Base-by-base conservation (phyloP, 2,329 filamentous ascomycete genomes). In the Xylaria sp. region DNA sequence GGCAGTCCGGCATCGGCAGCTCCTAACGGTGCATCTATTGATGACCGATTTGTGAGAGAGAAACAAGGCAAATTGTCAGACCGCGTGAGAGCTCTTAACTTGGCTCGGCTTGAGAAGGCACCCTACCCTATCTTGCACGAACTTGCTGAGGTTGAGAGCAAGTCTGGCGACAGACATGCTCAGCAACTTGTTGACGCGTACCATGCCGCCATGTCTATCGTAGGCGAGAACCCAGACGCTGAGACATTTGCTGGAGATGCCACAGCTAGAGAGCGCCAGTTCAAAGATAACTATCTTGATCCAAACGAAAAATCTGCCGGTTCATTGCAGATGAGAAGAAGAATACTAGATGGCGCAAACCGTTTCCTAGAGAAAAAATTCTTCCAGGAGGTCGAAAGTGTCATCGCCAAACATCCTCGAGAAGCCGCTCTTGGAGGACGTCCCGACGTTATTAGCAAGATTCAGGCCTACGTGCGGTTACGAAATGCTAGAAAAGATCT, bases 401-500 rank as follows among this genome's bases (percentile, higher is more conserved):
- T 92, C 48, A 91, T 99, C 68, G 86, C 88, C 46, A 97, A 92
- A 79, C 93, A 96, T 77, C 94, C 94, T 2, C 89, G 91, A 64
- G 94, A 97, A 77, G 95, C 96, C 36, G 93, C 93, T 77, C 87
- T 97, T 49, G 96, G 96, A 68, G 96, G 96, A 72, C 88, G 94
- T 48, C 96, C 96, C 0, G 93, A 94, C 63, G 88, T 93, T 26
- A 87, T 94, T 72, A 97, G 93, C 84, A 97, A 97, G 82, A 91
- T 97, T 77, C 93, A 93, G 77, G 96, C 93, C 7, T 99, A 95
- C 77, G 93, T 99, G 74, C 90, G 94, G 58, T 86, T 97, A 66
- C 90, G 93, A 69, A 88, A 90, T 49, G 87, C 88, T 1, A 89
- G 93, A 67, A 97, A 94, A 80, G 93, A 97, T 76, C 87, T 98